phyloP scores from a whole-genome alignment of 345 rosid genomes.

The Eucalyptus marginata region DNA sequence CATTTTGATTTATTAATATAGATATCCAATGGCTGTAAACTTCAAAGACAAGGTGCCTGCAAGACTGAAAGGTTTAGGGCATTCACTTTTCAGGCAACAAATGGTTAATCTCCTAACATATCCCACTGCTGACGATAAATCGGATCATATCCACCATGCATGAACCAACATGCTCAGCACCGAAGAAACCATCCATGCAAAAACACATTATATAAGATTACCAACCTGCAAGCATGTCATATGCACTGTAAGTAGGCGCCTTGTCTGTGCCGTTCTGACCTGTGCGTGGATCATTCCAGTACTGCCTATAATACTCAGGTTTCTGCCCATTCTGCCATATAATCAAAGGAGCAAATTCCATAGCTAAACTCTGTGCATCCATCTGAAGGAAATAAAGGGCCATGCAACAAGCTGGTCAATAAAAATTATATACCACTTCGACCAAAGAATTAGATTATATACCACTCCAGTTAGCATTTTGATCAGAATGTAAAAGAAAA shows the following conservation, averaged over 20 bases:
- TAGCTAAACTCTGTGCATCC: constrained; percentile 83
- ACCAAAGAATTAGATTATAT: background rate
- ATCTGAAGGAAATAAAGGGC: constrained; percentile 30
- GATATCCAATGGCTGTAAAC: background rate
- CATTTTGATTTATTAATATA: background rate
- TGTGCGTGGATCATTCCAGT: constrained; percentile 50
- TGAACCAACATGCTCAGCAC: background rate
- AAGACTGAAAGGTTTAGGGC: background rate
- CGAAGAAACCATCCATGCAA: background rate
- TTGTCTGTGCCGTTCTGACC: constrained; percentile 37
- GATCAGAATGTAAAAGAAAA: background rate
- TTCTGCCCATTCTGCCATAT: constrained; percentile 73
- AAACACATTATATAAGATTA: background rate
- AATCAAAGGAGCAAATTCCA: constrained; percentile 82
- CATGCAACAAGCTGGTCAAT: background rate
- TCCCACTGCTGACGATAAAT: background rate
- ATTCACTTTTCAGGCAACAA: background rate
- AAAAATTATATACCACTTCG: background rate
- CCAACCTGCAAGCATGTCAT: constrained; percentile 90
- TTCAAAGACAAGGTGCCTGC: background rate
- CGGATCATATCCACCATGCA: background rate
- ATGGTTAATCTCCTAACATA: background rate
- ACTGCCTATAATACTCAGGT: constrained; percentile 58
- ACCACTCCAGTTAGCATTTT: background rate
- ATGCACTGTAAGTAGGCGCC: constrained; percentile 34